A percentile compares a stretch with the other conserved stretches of the same genome.
phyloP scores from a whole-genome alignment of 768 basidiomycete species.

The Suillus ampliporus region DNA sequence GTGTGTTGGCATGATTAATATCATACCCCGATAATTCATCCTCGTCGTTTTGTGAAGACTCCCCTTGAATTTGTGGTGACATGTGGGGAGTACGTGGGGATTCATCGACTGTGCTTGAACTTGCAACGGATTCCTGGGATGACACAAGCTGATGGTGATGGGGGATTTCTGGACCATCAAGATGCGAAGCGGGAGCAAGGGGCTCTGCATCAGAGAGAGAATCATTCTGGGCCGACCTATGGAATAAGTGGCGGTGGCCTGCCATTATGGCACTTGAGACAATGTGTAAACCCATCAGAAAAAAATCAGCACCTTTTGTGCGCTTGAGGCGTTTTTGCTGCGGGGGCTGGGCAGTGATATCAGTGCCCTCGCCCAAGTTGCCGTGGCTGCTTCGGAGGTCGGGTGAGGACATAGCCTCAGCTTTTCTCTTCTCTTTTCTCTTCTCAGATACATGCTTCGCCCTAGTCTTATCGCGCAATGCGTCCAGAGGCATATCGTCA shows the following conservation, averaged over 20 bases:
- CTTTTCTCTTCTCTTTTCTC: neutral
- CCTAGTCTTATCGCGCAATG: neutral
- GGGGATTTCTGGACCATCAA: neutral
- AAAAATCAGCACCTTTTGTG: neutral
- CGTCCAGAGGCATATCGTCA: constrained; percentile 3
- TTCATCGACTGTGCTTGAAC: neutral
- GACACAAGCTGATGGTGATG: neutral
- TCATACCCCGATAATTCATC: neutral
- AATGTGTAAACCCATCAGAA: neutral
- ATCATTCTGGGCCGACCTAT: neutral
- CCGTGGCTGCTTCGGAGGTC: neutral
- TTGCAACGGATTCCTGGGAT: neutral
- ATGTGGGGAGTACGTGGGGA: neutral
- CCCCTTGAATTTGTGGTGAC: neutral
- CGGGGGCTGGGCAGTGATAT: neutral
- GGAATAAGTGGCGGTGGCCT: neutral
- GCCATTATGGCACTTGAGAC: neutral
- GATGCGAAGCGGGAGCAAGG: neutral
- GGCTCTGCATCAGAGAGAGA: neutral
- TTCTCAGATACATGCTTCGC: neutral
- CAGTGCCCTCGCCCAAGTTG: neutral
- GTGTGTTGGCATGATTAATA: neutral
- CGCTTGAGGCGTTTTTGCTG: neutral
- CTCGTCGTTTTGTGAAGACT: neutral
- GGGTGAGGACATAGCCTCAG: neutral